Base-by-base conservation (phyloP, 768 basidiomycete species). In the Amanita rubescens region DNA sequence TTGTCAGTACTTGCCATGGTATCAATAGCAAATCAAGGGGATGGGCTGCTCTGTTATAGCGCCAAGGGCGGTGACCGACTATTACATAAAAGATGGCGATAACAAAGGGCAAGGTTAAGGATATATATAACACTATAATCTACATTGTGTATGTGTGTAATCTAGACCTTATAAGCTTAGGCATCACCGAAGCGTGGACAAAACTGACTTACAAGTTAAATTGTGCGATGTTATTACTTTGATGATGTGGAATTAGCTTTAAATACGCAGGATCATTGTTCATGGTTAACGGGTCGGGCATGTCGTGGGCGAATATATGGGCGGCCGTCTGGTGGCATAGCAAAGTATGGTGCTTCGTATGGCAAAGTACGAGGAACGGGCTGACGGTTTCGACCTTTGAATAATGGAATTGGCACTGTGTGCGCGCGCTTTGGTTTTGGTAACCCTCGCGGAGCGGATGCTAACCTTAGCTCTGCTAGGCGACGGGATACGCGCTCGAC, bases 311-410 rank as follows among this genome's bases (percentile, higher is more conserved):
- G n/a, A n/a, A n/a, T n/a, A n/a, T n/a, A n/a, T n/a, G n/a, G n/a
- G n/a, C n/a, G n/a, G n/a, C n/a, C n/a, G n/a, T 64, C 55, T 6
- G 74, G 74, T 9, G 73, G 74, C 22, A 67, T 57, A 1, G 73
- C 74, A 55, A 75, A 75, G 67, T 75, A 75, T 5, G 75, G 74
- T 25, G 75, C 70, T 43, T 68, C 73, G 51, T 76, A 76, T 4
- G 75, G 75, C 34, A 59, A 65, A 14, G 75, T 76, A 22, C 75
- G 65, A 41, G 67, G 66, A 41, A 65, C 58, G 14, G 73, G 70
- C 7, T 65, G 66, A 48, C 69, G 61, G 33, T 66, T 59, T 30
- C 27, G 27, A 24, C 59, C 19, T 53, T 69, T 71, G 19, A 64
- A 14, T 35, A 44, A 37, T 45, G 35, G 41, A 8, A 19, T 25